phyloP scores from a whole-genome alignment of 2,329 filamentous ascomycete species.

The Aspergillus nomiae region DNA sequence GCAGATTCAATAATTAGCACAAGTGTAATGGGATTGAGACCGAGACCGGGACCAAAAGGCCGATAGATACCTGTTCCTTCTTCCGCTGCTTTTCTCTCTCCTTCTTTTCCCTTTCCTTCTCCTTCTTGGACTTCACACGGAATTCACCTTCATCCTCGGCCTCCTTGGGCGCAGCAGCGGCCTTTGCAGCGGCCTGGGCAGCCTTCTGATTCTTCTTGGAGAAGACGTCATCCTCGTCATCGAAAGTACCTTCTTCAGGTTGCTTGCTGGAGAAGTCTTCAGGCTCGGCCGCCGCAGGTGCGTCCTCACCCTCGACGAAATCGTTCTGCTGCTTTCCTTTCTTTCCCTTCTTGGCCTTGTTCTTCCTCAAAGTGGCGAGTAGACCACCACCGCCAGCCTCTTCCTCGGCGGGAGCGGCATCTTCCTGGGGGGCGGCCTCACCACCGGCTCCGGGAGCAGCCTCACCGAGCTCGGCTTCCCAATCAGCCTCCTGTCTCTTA shows the following conservation, averaged over 20 bases:
- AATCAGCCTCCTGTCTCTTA: slow-evolving; percentile 84
- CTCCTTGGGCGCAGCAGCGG: slow-evolving; percentile 46
- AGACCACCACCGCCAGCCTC: slow-evolving; percentile 68
- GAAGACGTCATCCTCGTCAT: slow-evolving; percentile 86
- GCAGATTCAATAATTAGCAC: slow-evolving; percentile 3
- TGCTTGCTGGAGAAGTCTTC: slow-evolving; percentile 65
- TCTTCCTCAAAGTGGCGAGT: slow-evolving; percentile 79
- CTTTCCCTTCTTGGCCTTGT: slow-evolving; percentile 85
- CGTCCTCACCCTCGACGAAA: slow-evolving; percentile 69
- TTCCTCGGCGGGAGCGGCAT: slow-evolving; percentile 53
- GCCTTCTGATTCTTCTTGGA: slow-evolving; percentile 59
- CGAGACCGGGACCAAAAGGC: neutral
- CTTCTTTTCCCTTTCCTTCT: slow-evolving; percentile 98
- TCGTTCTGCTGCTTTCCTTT: slow-evolving; percentile 77
- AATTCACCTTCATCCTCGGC: slow-evolving; percentile 58
- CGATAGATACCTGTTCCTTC: slow-evolving; percentile 79
- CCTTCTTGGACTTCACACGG: slow-evolving; percentile 88
- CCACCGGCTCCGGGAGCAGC: slow-evolving; percentile 52
- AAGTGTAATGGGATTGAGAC: neutral
- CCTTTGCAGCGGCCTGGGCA: slow-evolving; percentile 51
- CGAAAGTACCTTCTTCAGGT: slow-evolving; percentile 76
- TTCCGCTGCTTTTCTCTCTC: slow-evolving; percentile 98
- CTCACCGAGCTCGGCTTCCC: slow-evolving; percentile 92
- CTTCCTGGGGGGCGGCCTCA: slow-evolving; percentile 45
- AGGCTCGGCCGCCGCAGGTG: slow-evolving; percentile 43